Evolutionary conservation across 108 stramenopile genomes (phyloP), one percentile per base, ranked within the genome.

Genomic region (Pseudonitzschia multiseries): DNA sequence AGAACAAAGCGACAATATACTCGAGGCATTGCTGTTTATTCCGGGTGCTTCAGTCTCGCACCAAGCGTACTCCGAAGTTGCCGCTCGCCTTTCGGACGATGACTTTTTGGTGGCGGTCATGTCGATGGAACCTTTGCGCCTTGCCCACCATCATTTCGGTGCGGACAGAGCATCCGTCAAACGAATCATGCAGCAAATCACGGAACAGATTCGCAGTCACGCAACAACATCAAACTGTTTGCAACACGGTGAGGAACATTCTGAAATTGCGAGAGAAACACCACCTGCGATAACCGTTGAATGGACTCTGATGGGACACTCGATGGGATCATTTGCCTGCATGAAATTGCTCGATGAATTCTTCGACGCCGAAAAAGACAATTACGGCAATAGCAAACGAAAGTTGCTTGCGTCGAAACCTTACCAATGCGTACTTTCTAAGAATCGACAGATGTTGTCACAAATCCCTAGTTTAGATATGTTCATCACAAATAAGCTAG

Each of bases 291-390:
- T 21, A 57, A 1, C n/a, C 12, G 32, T 70, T 18, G 28, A 70
- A 54, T 83, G 73, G 74, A 65, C 36, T 33, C n/a, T 83, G 9
- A 44, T 75, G 72, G 82, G 82, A 21, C 82, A 83, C 71, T 79
- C 77, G 29, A 51, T 78, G 73, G 82, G 82, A 63, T 31, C 69
- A 21, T 83, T 83, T 68, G 79, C 68, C 20, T 77, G 77, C 8
- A 72, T 70, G 60, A 54, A 74, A 31, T 40, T 79, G 56, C 60
- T 59, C 31, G 12, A 54, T 3, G 42, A 77, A 32, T 68, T 77
- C 17, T 17, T 59, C 15, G 57, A 31, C 27, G 57, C 21, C 26
- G 15, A 21, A 61, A 71, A 42, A 29, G 59, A 59, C 65, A 43
- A 67, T 36, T 27, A 40, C 20, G 56, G 18, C 65, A 67, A 24